A percentile compares a stretch with the other conserved stretches of the same genome.
Evolutionary conservation across 352 stramenopile genomes (phyloP).

Genomic region (Elongisporangium anandrum): DNA sequence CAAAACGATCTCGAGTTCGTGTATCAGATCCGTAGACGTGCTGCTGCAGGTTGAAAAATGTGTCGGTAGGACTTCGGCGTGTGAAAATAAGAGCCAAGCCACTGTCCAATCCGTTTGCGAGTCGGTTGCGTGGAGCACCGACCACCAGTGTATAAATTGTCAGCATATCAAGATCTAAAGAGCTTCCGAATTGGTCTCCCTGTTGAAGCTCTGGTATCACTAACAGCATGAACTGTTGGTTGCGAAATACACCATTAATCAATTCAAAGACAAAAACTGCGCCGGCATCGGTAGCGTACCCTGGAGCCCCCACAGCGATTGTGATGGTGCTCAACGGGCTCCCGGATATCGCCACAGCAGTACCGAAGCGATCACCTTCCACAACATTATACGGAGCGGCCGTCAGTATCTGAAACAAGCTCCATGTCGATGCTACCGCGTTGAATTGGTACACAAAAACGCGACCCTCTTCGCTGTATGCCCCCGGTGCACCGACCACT

Average conservation of each 20-base stretch:
- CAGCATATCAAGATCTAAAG: constrained; percentile 67
- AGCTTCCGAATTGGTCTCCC: constrained; percentile 66
- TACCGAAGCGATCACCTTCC: constrained; percentile 62
- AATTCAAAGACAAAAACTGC: constrained; percentile 80
- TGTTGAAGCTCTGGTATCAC: constrained; percentile 31
- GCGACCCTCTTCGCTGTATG: constrained; percentile 49
- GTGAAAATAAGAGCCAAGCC: constrained; percentile 53
- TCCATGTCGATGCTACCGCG: constrained; percentile 26
- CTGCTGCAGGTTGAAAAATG: constrained; percentile 75
- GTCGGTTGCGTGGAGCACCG: constrained; percentile 42
- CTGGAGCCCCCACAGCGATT: constrained; percentile 64
- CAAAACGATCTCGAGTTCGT: constrained; percentile 60
- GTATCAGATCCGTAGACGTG: constrained; percentile 63
- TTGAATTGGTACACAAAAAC: constrained; percentile 79
- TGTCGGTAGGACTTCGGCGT: constrained; percentile 38
- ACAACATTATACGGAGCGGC: constrained; percentile 35
- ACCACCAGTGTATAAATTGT: constrained; percentile 69
- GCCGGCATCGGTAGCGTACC: constrained; percentile 42
- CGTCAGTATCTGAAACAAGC: constrained; percentile 64
- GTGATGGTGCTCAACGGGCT: constrained; percentile 30
- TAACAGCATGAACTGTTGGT: constrained; percentile 57
- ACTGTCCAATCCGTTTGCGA: constrained; percentile 30
- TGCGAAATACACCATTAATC: constrained; percentile 50
- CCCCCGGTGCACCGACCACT: constrained; percentile 53
- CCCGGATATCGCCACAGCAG: constrained; percentile 57